Base-by-base conservation (phyloP, 164 flowering plant species). In the Warburgia ugandensis region DNA sequence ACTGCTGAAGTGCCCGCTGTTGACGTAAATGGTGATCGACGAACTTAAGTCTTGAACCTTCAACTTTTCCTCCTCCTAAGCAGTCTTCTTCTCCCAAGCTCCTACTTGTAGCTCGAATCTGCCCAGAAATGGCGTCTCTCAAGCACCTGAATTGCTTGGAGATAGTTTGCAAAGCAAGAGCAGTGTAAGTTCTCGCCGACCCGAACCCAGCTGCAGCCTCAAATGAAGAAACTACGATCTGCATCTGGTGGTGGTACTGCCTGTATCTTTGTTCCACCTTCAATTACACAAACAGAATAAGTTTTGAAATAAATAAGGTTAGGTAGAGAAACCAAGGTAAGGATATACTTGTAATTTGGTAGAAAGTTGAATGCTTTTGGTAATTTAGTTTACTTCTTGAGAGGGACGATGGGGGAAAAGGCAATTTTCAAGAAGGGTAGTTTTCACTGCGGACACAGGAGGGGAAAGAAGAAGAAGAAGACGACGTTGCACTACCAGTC, bases 221-320 rank as follows among this genome's bases (percentile, higher is more conserved):
- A 29, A 92, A 92, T 22, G 85, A 68, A 2, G 86, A 65, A 0
- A 77, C 74, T 21, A 92, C 94, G 3, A 81, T 70, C 71, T 83
- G 94, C 98, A 92, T 92, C 73, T 92, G 96, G 59, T 77, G 80
- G 63, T 86, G 90, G 72, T 92, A 92, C 48, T 92, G 98, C 48
- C 85, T 73, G 81, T 92, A 92, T 44, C 95, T 83, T 50, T 82
- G 96, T 52, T 92, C 98, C 69, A 92, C 96, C 98, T 92, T 29
- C 27, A 30, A 9, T 17, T 29, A 3, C 14, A 13, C 31, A 45
- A 39, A 4, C 25, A 23, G 16, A 23, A 2, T 5, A 19, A 27
- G 42, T 29, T 13, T 1, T 27, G 9, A 33, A 0, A 12, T 41
- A 13, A 4, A 12, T 28, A 36, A n/a, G n/a, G n/a, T n/a, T n/a